Conservation (phyloP, 2,329 filamentous ascomycete species). For the Lasiodiplodia citricola region DNA sequence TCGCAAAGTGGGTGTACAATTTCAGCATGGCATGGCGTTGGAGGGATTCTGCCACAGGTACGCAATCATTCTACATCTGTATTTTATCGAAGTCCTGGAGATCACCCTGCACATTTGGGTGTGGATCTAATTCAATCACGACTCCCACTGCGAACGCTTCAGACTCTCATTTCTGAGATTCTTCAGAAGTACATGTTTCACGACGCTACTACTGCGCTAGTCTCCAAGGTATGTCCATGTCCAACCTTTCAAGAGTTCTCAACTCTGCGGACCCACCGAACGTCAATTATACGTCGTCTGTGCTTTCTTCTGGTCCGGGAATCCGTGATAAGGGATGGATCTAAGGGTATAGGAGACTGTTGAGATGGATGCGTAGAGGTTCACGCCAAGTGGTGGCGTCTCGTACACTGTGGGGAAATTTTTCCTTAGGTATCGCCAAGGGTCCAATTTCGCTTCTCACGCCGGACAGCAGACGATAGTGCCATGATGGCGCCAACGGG, state of each 20-base stretch:
- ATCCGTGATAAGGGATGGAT: too few relatives aligned
- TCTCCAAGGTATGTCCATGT: too few relatives aligned
- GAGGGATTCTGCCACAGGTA: not conserved
- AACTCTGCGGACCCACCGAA: too few relatives aligned
- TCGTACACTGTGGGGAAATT: too few relatives aligned
- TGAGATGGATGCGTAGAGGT: too few relatives aligned
- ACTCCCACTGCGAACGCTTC: not conserved
- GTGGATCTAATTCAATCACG: not conserved
- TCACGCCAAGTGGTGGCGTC: too few relatives aligned
- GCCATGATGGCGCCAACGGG: not conserved
- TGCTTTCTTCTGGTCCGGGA: too few relatives aligned
- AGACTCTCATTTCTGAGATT: not conserved
- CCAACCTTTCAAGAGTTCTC: too few relatives aligned
- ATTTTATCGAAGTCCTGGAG: not conserved
- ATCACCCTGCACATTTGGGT: not conserved
- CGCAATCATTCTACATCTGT: not conserved
- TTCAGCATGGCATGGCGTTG: slow-evolving; percentile 1
- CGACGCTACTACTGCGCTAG: not conserved
- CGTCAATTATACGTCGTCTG: too few relatives aligned
- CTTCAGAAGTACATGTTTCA: not conserved
- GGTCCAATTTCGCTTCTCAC: too few relatives aligned
- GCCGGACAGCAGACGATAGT: not conserved
- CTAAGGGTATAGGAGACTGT: too few relatives aligned
- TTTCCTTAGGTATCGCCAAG: too few relatives aligned
- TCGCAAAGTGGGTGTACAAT: not conserved